phyloP scores from a whole-genome alignment of 2,329 filamentous ascomycete genomes.

The Amesomyces nigricolor region DNA sequence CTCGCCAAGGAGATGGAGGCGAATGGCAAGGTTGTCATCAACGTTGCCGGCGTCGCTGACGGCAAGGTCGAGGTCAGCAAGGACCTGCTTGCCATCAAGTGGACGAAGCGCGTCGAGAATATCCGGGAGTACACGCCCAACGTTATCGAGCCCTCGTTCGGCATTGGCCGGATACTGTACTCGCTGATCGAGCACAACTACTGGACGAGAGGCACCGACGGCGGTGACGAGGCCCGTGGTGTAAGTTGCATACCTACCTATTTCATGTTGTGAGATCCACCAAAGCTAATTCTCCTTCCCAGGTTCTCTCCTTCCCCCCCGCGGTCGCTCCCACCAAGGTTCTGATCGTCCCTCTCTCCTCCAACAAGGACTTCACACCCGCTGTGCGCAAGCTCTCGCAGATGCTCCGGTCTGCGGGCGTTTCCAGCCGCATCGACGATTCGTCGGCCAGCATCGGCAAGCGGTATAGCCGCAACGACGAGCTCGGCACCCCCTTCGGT shows the following conservation, averaged over 20 bases:
- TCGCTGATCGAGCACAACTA: slow-evolving; percentile 90
- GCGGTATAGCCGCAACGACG: slow-evolving; percentile 90
- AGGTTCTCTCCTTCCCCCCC: slow-evolving; percentile 51
- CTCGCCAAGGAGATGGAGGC: slow-evolving; percentile 68
- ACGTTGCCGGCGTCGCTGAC: slow-evolving; percentile 60
- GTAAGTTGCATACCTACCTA: slow-evolving; percentile 49
- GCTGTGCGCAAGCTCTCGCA: slow-evolving; percentile 66
- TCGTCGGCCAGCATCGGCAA: slow-evolving; percentile 90
- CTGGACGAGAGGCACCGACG: slow-evolving; percentile 71
- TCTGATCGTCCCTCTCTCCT: slow-evolving; percentile 81
- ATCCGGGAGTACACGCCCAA: slow-evolving; percentile 89
- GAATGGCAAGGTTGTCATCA: slow-evolving; percentile 68
- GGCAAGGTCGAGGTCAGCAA: slow-evolving; percentile 74
- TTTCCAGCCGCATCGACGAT: slow-evolving; percentile 84
- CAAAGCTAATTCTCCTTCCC: slow-evolving; percentile 28
- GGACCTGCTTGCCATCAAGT: slow-evolving; percentile 78
- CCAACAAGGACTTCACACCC: slow-evolving; percentile 75
- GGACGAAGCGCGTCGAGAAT: slow-evolving; percentile 75
- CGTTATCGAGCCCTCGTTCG: slow-evolving; percentile 95
- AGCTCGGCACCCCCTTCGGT: slow-evolving; percentile 88
- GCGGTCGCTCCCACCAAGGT: slow-evolving; percentile 91
- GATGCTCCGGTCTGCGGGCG: slow-evolving; percentile 66
- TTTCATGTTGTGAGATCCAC: slow-evolving; percentile 35
- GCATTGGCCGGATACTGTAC: slow-evolving; percentile 92
- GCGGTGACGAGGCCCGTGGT: slow-evolving; percentile 75